phyloP scores from a whole-genome alignment of 2,329 filamentous ascomycete genomes.

The Xylaria polymorpha region DNA sequence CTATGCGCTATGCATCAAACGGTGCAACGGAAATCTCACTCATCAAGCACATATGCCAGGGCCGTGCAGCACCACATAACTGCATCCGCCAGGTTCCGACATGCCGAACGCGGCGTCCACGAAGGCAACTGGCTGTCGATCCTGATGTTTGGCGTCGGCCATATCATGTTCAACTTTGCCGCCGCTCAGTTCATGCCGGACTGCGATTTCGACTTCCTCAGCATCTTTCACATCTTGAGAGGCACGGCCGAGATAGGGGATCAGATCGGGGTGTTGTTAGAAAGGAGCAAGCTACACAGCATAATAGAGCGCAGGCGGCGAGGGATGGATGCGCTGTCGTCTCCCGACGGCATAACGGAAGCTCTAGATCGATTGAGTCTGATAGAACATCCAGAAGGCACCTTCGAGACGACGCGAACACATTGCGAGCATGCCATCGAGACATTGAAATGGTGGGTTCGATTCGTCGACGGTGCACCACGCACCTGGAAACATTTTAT shows the following conservation, averaged over 20 bases:
- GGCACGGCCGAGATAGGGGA: constrained; percentile 35
- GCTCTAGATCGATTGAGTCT: constrained; percentile 19
- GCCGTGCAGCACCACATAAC: constrained; percentile 43
- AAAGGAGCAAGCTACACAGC: constrained; percentile 30
- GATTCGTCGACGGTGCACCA: constrained; percentile 33
- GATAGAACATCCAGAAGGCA: constrained; percentile 16
- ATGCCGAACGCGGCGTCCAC: constrained; percentile 68
- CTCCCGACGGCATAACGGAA: background rate
- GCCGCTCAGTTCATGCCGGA: constrained; percentile 27
- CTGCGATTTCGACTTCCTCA: constrained; percentile 31
- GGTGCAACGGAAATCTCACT: constrained; percentile 17
- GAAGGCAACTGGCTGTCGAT: constrained; percentile 69
- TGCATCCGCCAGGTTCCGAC: constrained; percentile 64
- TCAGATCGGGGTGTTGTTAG: constrained; percentile 37
- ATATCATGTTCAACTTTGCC: constrained; percentile 45
- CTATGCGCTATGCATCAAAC: constrained; percentile 39
- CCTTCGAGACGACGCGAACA: constrained; percentile 22
- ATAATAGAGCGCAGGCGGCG: constrained; percentile 21
- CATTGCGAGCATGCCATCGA: constrained; percentile 37
- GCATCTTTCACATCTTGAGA: constrained; percentile 41
- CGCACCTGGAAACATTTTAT: constrained; percentile 43
- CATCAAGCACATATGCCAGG: constrained; percentile 28
- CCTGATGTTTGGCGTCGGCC: constrained; percentile 42
- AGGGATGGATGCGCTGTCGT: background rate
- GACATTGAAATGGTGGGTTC: constrained; percentile 40